Evolutionary conservation across 169 alveolate genomes (phyloP).

Genomic region (Cystoisospora suis): DNA sequence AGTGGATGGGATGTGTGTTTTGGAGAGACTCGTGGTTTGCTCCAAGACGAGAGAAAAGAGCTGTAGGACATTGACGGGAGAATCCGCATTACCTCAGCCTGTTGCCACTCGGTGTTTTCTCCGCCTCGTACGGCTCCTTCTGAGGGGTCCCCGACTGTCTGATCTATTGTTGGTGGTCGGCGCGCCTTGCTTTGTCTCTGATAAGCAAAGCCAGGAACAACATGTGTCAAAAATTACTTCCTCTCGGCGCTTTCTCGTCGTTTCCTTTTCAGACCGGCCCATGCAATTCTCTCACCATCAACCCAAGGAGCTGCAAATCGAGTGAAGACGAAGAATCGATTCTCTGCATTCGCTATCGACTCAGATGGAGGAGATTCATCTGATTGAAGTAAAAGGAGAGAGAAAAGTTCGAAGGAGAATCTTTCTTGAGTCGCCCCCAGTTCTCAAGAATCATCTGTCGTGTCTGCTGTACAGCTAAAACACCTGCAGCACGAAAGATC

Average conservation of each 20-base stretch:
- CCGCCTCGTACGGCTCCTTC: background rate
- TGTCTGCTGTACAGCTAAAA: background rate
- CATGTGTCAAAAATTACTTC: background rate
- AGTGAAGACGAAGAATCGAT: constrained; percentile 29
- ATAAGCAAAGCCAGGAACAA: too few species aligned
- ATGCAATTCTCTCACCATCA: background rate
- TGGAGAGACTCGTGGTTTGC: background rate
- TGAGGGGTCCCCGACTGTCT: background rate
- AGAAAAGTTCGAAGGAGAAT: too few species aligned
- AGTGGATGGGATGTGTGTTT: background rate
- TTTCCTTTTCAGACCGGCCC: constrained; percentile 6
- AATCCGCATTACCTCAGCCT: too few species aligned
- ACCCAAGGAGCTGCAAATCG: background rate
- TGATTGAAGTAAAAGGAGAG: too few species aligned
- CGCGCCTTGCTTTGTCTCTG: background rate
- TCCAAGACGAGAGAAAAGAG: too few species aligned
- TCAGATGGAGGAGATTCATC: constrained; percentile 15
- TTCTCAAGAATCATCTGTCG: background rate
- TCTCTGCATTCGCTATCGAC: constrained; percentile 13
- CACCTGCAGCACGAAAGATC: background rate
- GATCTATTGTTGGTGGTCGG: background rate
- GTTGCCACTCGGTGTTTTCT: background rate
- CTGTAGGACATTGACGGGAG: too few species aligned
- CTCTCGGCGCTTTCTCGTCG: background rate
- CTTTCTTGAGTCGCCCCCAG: background rate